Conservation (phyloP, 2,329 filamentous ascomycete species). For the Aspergillus tanneri region DNA sequence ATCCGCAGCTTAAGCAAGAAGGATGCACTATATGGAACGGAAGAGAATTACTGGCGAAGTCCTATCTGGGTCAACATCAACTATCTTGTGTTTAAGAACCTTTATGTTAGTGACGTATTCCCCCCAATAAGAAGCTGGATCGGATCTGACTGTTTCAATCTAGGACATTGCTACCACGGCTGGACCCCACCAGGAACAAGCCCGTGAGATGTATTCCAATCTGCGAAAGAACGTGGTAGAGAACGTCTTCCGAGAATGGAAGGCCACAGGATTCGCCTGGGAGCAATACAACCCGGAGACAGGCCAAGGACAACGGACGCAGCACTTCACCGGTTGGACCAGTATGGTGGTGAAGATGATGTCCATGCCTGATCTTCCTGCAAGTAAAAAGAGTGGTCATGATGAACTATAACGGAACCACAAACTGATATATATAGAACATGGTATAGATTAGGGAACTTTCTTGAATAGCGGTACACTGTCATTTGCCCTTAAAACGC, state of each 20-base stretch:
- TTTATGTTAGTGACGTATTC: conserved; percentile 62
- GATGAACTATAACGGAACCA: conserved; percentile 49
- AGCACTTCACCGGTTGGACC: conserved; percentile 99
- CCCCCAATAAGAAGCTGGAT: background rate
- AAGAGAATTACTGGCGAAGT: conserved; percentile 95
- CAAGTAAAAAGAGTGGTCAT: conserved; percentile 33
- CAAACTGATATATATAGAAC: conserved; percentile 12
- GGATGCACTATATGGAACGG: conserved; percentile 80
- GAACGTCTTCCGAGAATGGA: conserved; percentile 85
- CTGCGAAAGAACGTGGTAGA: conserved; percentile 82
- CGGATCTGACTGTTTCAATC: conserved; percentile 18
- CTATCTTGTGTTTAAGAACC: conserved; percentile 76
- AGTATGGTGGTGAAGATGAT: conserved; percentile 96
- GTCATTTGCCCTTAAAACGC: conserved; percentile 15
- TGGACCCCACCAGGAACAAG: conserved; percentile 68
- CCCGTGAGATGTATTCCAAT: conserved; percentile 69
- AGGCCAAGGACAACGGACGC: conserved; percentile 87
- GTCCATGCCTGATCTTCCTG: conserved; percentile 74
- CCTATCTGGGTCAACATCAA: conserved; percentile 97
- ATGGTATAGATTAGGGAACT: conserved; percentile 9
- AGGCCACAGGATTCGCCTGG: conserved; percentile 93
- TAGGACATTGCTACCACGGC: conserved; percentile 63
- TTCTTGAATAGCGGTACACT: conserved; percentile 13
- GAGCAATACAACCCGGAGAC: conserved; percentile 97
- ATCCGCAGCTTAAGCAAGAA: conserved; percentile 83